Conservation (phyloP, 495 filamentous ascomycete species). For the Talaromyces ruber region DNA sequence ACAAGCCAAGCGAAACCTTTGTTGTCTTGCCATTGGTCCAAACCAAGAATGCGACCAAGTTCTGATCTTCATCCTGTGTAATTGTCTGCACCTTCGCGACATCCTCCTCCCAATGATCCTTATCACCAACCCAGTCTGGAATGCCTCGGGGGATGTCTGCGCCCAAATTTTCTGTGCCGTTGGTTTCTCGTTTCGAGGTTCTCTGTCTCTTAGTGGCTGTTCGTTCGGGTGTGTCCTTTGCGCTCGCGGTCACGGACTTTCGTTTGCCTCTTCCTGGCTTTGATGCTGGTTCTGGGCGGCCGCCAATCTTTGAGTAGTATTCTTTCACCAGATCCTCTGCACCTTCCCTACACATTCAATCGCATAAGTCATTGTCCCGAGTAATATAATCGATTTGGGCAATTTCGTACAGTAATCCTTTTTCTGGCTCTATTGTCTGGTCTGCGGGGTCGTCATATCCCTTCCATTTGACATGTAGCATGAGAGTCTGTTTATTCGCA, state of each 20-base stretch:
- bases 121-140: conserved; percentile 37
- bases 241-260: conserved; percentile 9
- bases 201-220: conserved; percentile 21
- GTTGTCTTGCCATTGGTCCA: conserved; percentile 46
- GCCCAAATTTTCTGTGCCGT: conserved; percentile 14
- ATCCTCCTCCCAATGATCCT: conserved; percentile 49
- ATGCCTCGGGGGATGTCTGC: conserved; percentile 1
- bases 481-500: conserved; percentile 22
- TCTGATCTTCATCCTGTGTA: conserved; percentile 33
- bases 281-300: conserved; percentile 33
- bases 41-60: conserved; percentile 41
- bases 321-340: conserved; percentile 43
- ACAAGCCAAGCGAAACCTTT: conserved; percentile 25
- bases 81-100: conserved; percentile 49
- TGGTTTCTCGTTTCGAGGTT: conserved; percentile 22
- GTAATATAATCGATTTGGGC: not conserved
- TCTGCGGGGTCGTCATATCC: conserved; percentile 49
- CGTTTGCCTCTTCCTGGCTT: conserved; percentile 11
- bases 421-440: conserved; percentile 53
- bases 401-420: conserved; percentile 38
- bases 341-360: conserved; percentile 27
- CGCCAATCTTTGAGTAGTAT: conserved; percentile 51
- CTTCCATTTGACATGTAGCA: conserved; percentile 55
- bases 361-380: conserved; percentile 9
- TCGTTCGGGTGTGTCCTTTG: conserved; percentile 12